phyloP scores from a whole-genome alignment of 2,329 filamentous ascomycete species.

The Atkinsonella texensis region DNA sequence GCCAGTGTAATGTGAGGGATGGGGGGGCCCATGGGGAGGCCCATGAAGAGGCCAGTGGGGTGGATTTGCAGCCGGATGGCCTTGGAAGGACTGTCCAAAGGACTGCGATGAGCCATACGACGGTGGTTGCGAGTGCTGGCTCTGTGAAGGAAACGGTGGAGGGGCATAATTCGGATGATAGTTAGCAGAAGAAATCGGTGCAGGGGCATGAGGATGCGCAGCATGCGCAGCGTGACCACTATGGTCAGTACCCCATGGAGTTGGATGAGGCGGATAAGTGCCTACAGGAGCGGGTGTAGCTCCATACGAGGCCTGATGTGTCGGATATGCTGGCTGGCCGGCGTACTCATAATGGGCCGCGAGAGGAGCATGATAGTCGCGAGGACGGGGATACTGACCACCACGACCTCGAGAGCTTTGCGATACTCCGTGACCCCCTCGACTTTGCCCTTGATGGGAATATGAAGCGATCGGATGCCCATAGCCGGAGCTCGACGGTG shows the following conservation, averaged over 20 bases:
- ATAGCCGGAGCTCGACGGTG: conserved; percentile 24
- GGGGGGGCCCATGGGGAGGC: conserved; percentile 19
- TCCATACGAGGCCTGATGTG: conserved; percentile 18
- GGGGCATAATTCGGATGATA: conserved; percentile 49
- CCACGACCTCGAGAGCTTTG: conserved; percentile 26
- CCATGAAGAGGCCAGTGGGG: conserved; percentile 15
- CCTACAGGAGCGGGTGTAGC: conserved; percentile 24
- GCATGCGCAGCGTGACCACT: conserved; percentile 23
- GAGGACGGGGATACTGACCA: conserved; percentile 24
- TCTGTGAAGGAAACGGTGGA: conserved; percentile 33
- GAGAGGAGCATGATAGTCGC: conserved; percentile 28
- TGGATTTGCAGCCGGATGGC: conserved; percentile 15
- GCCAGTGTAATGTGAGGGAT: conserved; percentile 24
- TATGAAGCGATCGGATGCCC: conserved; percentile 26
- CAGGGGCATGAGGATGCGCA: conserved; percentile 31
- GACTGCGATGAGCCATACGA: conserved; percentile 29
- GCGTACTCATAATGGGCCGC: conserved; percentile 32
- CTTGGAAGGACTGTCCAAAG: conserved; percentile 24
- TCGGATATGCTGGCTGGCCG: conserved; percentile 22
- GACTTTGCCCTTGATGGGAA: conserved; percentile 24
- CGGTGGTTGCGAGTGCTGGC: conserved; percentile 32
- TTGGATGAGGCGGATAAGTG: conserved; percentile 25
- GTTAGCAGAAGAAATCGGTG: conserved; percentile 38
- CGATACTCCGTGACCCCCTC: conserved; percentile 27
- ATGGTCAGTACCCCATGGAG: conserved; percentile 31